These are phyloP conservation scores for Fusarium nygamai DNA, from an alignment of 2,329 filamentous ascomycete species.

Conservation along the genomic window DNA sequence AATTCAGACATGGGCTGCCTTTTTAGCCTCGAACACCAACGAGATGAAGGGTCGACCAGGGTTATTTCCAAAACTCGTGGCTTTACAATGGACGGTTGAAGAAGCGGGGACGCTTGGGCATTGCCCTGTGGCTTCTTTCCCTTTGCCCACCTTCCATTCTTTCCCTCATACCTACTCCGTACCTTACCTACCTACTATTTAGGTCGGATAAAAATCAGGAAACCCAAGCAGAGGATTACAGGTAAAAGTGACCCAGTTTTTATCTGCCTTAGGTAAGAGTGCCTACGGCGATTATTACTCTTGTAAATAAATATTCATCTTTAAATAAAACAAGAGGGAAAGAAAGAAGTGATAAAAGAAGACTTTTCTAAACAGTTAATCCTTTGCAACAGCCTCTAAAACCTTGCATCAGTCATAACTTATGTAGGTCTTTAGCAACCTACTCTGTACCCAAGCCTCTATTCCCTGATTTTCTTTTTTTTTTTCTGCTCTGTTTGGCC, in stretches of 20 bases:
- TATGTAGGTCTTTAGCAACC: neutral
- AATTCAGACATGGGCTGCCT: slow-evolving; percentile 17
- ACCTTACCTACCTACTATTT: neutral
- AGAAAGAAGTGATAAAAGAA: neutral
- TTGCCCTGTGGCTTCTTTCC: slow-evolving; percentile 19
- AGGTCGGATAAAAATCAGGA: neutral
- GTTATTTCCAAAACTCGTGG: slow-evolving; percentile 31
- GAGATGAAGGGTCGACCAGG: slow-evolving; percentile 36
- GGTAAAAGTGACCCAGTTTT: neutral
- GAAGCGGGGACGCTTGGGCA: slow-evolving; percentile 25
- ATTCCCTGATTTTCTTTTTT: neutral
- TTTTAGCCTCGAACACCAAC: slow-evolving; percentile 37
- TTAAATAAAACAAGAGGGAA: neutral
- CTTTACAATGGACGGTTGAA: slow-evolving; percentile 32
- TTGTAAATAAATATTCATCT: neutral
- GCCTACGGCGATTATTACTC: neutral
- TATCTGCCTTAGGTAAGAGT: neutral
- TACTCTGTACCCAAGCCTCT: neutral
- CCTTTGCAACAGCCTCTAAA: neutral
- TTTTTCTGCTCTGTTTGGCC: neutral
- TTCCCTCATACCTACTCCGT: neutral
- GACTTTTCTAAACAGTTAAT: neutral
- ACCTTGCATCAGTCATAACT: neutral
- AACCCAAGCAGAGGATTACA: neutral
- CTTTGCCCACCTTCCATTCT: neutral